Percentiles rank a stretch among this genome's conserved stretches.
Conservation (phyloP, 2,329 filamentous ascomycete genomes). For the Aspergillus calidoustus region DNA sequence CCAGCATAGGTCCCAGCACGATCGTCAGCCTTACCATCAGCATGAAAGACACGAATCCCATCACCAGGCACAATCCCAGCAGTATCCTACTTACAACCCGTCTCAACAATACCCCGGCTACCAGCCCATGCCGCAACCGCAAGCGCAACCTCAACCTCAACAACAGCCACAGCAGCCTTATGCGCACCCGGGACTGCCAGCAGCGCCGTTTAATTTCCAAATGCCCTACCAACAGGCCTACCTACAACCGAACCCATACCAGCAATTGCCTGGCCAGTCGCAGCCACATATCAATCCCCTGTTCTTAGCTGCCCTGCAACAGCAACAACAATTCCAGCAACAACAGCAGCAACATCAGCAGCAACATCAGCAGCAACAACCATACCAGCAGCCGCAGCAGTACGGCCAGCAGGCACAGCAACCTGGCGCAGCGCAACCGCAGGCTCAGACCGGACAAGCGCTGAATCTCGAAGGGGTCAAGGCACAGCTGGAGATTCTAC, state of each 20-base stretch:
- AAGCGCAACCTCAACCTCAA: constrained; percentile 27
- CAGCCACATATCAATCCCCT: constrained; percentile 63
- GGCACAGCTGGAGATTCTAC: constrained; percentile 47
- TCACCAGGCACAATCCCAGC: constrained; percentile 29
- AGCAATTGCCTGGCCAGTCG: constrained; percentile 36
- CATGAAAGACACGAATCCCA: constrained; percentile 26
- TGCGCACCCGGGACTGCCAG: constrained; percentile 30
- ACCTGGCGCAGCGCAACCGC: constrained; percentile 31
- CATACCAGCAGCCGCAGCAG: constrained; percentile 39
- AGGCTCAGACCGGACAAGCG: constrained; percentile 29
- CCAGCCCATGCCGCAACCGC: constrained; percentile 24
- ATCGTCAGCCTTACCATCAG: constrained; percentile 34
- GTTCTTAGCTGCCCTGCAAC: constrained; percentile 56
- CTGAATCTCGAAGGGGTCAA: constrained; percentile 49
- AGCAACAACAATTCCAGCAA: constrained; percentile 47
- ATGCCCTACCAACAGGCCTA: constrained; percentile 46
- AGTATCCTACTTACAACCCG: constrained; percentile 32
- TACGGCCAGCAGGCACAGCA: constrained; percentile 30
- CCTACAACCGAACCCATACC: constrained; percentile 50
- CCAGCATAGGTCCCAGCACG: constrained; percentile 31
- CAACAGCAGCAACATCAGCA: constrained; percentile 30
- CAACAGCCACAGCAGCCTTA: constrained; percentile 41
- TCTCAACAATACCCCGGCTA: constrained; percentile 36
- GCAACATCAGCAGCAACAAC: constrained; percentile 36
- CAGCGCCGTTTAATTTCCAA: constrained; percentile 42